These are phyloP conservation scores for Corylus avellana DNA, from an alignment of 306 rosid genomes.

Conservation along the genomic window DNA sequence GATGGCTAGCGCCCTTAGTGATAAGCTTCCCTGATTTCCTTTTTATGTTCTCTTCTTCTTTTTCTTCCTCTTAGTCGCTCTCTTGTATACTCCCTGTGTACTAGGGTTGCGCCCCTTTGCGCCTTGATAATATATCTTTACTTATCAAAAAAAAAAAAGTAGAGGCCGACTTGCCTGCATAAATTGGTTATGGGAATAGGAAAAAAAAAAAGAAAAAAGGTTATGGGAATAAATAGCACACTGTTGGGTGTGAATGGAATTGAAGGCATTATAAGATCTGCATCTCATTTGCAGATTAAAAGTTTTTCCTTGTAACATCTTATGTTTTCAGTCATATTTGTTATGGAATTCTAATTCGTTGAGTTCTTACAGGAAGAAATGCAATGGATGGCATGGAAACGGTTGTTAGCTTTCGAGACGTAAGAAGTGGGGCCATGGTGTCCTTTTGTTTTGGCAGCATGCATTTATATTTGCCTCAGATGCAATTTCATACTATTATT, in stretches of 20 bases:
- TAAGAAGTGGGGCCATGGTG: slow-evolving; percentile 39
- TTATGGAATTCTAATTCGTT: slow-evolving; percentile 13
- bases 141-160: too few species aligned
- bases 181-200: neutral
- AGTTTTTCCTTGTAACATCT: slow-evolving; percentile 3
- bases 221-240: neutral
- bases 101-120: too few species aligned
- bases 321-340: slow-evolving; percentile 5
- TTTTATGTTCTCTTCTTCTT: too few species aligned
- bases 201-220: too few species aligned
- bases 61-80: too few species aligned
- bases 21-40: too few species aligned
- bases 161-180: neutral
- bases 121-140: too few species aligned
- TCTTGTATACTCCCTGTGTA: too few species aligned
- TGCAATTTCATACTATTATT: neutral
- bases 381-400: slow-evolving; percentile 92
- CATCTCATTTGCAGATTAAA: neutral
- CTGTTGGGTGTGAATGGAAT: neutral
- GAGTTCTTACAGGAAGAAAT: slow-evolving; percentile 75
- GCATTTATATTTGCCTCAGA: neutral
- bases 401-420: slow-evolving; percentile 85
- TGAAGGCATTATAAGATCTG: neutral
- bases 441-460: neutral
- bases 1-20: too few species aligned